Conservation (phyloP, 345 rosid species). For the Barbarea vulgaris region DNA sequence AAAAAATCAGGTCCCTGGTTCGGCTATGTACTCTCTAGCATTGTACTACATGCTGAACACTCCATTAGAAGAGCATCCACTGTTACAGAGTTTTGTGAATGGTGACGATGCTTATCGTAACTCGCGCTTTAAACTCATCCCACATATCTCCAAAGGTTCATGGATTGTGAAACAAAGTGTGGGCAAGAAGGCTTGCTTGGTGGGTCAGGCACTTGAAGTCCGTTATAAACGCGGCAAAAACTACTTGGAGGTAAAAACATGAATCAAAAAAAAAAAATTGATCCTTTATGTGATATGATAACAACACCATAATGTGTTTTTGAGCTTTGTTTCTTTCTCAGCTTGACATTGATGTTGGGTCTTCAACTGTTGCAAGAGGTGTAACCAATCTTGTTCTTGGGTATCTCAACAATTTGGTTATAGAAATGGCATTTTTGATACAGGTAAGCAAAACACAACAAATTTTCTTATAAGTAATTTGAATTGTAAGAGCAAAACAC, state of each 20-base stretch:
- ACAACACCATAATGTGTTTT: neutral
- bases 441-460: slow-evolving; percentile 50
- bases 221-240: slow-evolving; percentile 70
- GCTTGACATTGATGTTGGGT: slow-evolving; percentile 83
- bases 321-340: slow-evolving; percentile 37
- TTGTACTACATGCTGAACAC: slow-evolving; percentile 72
- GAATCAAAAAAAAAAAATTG: neutral
- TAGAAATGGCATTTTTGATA: slow-evolving; percentile 92
- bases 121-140: slow-evolving; percentile 93
- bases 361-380: slow-evolving; percentile 91
- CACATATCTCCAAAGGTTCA: slow-evolving; percentile 92
- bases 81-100: slow-evolving; percentile 77
- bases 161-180: slow-evolving; percentile 98
- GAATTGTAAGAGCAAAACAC: neutral
- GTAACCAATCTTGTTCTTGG: slow-evolving; percentile 81
- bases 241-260: slow-evolving; percentile 75
- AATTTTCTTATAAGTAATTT: neutral
- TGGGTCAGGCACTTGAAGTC: slow-evolving; percentile 77
- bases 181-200: slow-evolving; percentile 83
- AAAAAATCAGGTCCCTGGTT: slow-evolving; percentile 69
- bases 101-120: slow-evolving; percentile 89
- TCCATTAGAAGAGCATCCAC: slow-evolving; percentile 71
- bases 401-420: slow-evolving; percentile 75
- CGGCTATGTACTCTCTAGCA: slow-evolving; percentile 60
- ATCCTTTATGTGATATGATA: neutral